Evolutionary conservation across 2,329 filamentous ascomycete genomes (phyloP), one percentile per base, ranked within the genome.

Genomic region (Penicillium fuscoglaucum): DNA sequence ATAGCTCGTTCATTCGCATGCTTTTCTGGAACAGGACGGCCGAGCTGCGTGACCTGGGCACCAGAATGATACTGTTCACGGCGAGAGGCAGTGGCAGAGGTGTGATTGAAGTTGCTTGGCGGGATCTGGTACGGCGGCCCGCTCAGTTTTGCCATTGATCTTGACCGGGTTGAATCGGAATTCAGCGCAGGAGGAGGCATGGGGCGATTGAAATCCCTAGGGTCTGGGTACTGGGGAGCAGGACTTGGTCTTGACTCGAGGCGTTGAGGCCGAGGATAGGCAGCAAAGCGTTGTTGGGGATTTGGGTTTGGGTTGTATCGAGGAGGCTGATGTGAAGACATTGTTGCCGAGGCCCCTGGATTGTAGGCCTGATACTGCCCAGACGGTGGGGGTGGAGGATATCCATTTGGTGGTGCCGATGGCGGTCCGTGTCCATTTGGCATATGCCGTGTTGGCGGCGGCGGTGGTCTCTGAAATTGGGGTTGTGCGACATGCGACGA

Each of bases 1-100:
- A 98, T 98, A 62, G 95, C 88, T 58, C 95, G 86, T 75, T 98
- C 93, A 68, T 98, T 93, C 56, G 96, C 91, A 61, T 93, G 90
- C 54, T 93, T 87, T 72, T 97, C 93, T 1, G 95, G 95, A 9
- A 99, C 92, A 37, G 95, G 82, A 60, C 95, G 86, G 33, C 95
- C 95, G 73, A 97, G 93, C 9, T 93, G 91, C 3, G 95, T 99
- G 49, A 91, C 96, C 61, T 91, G 87, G 64, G 81, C 62, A 78
- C 79, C 67, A 43, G 74, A 63, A 57, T 87, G 85, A 70, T 91
- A 93, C 31, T 87, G 89, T 59, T 89, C 87, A 66, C 93, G 89
- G 55, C 93, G 88, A 70, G 92, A 92, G 44, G 88, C 85, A 71
- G 88, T 90, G 52, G 89, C 88, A 28, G 90, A 87, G 13, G 87